These are phyloP conservation scores for Trichosporon sp. DNA, from an alignment of 1,284 basidiomycete genomes.

Conservation along the genomic window DNA sequence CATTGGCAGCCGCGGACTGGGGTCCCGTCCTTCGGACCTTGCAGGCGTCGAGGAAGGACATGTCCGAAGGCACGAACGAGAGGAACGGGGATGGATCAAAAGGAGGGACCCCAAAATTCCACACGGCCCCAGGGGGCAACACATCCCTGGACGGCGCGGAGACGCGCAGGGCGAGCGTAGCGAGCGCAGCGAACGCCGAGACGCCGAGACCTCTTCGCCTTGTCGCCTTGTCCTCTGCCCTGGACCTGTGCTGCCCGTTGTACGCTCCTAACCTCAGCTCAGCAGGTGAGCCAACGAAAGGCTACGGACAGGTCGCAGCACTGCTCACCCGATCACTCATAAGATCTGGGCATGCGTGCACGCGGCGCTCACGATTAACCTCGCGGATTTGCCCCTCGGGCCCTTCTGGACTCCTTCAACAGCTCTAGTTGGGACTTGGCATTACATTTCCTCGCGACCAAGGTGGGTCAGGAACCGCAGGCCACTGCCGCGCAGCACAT, in stretches of 20 bases:
- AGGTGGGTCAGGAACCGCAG: background rate
- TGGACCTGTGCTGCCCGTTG: background rate
- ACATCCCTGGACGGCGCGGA: background rate
- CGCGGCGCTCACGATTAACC: too few relatives aligned
- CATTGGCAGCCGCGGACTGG: background rate
- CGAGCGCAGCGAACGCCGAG: background rate
- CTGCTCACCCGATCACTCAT: too few relatives aligned
- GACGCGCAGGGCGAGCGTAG: background rate
- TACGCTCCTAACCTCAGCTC: too few relatives aligned
- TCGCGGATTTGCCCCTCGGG: too few relatives aligned
- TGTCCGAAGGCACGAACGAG: background rate
- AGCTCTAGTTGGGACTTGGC: too few relatives aligned
- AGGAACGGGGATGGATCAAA: background rate
- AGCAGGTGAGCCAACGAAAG: too few relatives aligned
- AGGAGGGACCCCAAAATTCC: background rate
- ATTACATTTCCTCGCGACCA: too few relatives aligned
- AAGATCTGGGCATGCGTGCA: too few relatives aligned
- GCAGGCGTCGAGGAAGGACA: background rate
- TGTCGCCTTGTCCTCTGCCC: background rate
- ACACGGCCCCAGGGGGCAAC: background rate
- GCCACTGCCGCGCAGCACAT: background rate
- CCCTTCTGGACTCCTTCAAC: too few relatives aligned
- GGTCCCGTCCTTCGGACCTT: background rate
- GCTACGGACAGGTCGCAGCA: too few relatives aligned
- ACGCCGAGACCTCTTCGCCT: background rate